These are phyloP conservation scores for Schrenkiella parvula DNA, from an alignment of 345 rosid genomes.

Conservation along the genomic window DNA sequence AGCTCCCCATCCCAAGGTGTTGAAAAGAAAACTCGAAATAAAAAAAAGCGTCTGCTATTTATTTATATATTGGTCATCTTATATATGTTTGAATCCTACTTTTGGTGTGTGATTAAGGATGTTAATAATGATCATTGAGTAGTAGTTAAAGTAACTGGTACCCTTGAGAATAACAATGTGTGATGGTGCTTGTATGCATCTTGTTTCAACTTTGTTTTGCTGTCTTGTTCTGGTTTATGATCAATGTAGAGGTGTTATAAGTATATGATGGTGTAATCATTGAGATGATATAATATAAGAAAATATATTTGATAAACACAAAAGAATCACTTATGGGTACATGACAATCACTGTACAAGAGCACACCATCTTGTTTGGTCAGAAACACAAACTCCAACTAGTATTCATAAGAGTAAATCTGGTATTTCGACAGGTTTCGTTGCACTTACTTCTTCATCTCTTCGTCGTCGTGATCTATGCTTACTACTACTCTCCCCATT, in stretches of 20 bases:
- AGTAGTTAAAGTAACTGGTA: background rate
- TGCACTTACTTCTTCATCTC: conserved; percentile 33
- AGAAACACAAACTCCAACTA: background rate
- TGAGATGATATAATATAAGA: conserved; percentile 11
- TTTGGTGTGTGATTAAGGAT: conserved; percentile 8
- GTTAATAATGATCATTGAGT: background rate
- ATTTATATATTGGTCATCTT: conserved; percentile 6
- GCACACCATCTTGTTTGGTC: conserved; percentile 6
- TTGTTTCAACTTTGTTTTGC: conserved; percentile 8
- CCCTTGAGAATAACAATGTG: conserved; percentile 21
- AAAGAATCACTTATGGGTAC: conserved; percentile 14
- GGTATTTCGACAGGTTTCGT: conserved; percentile 49
- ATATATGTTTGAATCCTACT: conserved; percentile 6
- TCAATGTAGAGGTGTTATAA: background rate
- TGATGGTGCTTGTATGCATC: conserved; percentile 25
- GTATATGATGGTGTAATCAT: conserved; percentile 16
- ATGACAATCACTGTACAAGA: conserved; percentile 11
- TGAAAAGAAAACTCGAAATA: conserved; percentile 14
- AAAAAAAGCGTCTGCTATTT: background rate
- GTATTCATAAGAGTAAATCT: conserved; percentile 64
- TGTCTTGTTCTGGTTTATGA: conserved; percentile 3
- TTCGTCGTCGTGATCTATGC: conserved; percentile 52
- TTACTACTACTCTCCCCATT: conserved; percentile 47
- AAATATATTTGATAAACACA: conserved; percentile 18
- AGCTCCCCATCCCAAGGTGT: conserved; percentile 85